Evolutionary conservation across 768 basidiomycete species (phyloP).

Genomic region (Asterophora parasitica): DNA sequence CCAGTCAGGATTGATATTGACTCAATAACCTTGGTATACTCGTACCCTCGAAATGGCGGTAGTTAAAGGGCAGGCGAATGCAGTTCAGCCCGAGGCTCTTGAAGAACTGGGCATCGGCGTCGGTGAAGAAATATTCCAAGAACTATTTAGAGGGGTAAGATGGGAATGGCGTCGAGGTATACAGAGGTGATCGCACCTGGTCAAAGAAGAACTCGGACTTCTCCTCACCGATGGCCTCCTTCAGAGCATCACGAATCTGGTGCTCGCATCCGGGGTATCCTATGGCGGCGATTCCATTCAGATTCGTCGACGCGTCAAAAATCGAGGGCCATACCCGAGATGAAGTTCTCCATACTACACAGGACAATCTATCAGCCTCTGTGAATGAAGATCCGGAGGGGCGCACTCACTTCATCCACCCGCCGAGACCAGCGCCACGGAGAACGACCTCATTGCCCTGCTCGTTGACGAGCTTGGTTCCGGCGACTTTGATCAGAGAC

Average conservation of each 20-base stretch:
- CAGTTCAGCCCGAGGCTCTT: constrained; percentile 76
- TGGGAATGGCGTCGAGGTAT: too few species aligned
- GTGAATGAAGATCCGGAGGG: constrained; percentile 5
- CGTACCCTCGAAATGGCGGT: constrained; percentile 63
- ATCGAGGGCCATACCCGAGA: constrained; percentile 39
- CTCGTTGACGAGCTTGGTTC: constrained; percentile 56
- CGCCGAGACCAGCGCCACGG: constrained; percentile 73
- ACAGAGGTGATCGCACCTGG: constrained; percentile 42
- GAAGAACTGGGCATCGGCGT: constrained; percentile 72
- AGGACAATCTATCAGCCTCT: not conserved
- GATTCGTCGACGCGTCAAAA: not conserved
- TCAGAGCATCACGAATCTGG: constrained; percentile 71
- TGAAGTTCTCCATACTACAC: constrained; percentile 71
- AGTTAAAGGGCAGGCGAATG: constrained; percentile 72
- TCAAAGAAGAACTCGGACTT: constrained; percentile 82
- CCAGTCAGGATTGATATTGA: not conserved
- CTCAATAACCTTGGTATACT: not conserved
- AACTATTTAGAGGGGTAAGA: too few species aligned
- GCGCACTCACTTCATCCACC: constrained; percentile 76
- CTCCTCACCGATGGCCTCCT: constrained; percentile 55
- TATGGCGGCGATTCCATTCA: constrained; percentile 13
- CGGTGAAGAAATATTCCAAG: constrained; percentile 79
- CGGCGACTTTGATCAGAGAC: constrained; percentile 53
- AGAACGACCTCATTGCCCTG: constrained; percentile 55
- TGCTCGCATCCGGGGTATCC: constrained; percentile 80